phyloP scores from a whole-genome alignment of 1,284 basidiomycete species.

The Cerrena zonata region DNA sequence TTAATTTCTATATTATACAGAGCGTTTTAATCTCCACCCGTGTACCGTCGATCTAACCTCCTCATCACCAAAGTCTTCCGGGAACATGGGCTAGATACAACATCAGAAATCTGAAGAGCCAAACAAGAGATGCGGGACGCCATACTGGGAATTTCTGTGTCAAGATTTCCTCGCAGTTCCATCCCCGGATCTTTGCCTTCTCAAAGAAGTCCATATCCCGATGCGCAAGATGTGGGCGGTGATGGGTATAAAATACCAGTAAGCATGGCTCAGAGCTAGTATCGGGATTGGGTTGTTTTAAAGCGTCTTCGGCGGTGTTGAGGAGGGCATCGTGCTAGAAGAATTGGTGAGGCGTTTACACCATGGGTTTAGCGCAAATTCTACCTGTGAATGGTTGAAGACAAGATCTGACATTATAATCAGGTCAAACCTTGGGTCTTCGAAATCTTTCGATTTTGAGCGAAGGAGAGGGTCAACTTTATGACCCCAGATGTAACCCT shows the following conservation, averaged over 20 bases:
- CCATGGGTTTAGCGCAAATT: neutral
- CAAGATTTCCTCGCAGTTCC: constrained; percentile 72
- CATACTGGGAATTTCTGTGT: constrained; percentile 61
- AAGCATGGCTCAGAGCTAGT: constrained; percentile 43
- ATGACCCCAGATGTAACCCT: constrained; percentile 93
- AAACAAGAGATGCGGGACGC: constrained; percentile 1
- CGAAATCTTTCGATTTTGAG: constrained; percentile 34
- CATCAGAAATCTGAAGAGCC: neutral
- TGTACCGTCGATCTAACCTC: constrained; percentile 69
- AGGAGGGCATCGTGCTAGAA: constrained; percentile 80
- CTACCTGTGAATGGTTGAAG: constrained; percentile 81
- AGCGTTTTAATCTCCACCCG: constrained; percentile 59
- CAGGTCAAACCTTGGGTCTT: constrained; percentile 49
- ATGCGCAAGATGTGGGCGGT: constrained; percentile 79
- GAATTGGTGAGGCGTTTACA: neutral
- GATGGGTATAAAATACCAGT: constrained; percentile 90
- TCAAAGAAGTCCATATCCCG: constrained; percentile 83
- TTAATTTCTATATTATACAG: neutral
- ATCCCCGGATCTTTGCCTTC: constrained; percentile 62
- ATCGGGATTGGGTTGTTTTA: constrained; percentile 13
- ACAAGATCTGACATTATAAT: constrained; percentile 89
- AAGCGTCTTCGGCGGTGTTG: constrained; percentile 59
- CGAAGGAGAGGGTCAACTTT: constrained; percentile 51
- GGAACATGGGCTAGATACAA: constrained; percentile 72
- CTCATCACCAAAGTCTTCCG: constrained; percentile 76